Percentiles rank a stretch among this genome's conserved stretches.
phyloP scores from a whole-genome alignment of 2,329 filamentous ascomycete species.

The Sporothrix curviconia region DNA sequence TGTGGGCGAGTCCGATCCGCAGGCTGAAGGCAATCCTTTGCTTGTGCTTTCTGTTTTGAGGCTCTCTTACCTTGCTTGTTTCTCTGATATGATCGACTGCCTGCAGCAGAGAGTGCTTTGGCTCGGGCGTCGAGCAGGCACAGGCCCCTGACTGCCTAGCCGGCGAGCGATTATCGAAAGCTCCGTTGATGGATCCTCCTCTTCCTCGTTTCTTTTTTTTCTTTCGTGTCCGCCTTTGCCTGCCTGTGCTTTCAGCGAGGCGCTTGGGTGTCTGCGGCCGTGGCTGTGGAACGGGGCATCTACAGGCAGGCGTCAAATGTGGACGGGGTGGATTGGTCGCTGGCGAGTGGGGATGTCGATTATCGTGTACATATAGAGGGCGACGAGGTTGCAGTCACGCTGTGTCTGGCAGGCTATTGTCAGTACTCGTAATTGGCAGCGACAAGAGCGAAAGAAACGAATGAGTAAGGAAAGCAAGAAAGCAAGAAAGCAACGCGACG shows the following conservation, averaged over 20 bases:
- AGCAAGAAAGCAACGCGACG: neutral
- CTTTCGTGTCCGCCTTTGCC: neutral
- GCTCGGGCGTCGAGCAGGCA: neutral
- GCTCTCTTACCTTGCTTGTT: neutral
- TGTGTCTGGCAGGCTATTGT: neutral
- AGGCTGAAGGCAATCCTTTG: neutral
- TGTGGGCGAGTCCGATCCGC: too few relatives aligned
- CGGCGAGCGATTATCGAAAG: too few relatives aligned
- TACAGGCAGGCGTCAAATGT: neutral
- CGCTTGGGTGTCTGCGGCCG: neutral
- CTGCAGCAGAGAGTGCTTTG: neutral
- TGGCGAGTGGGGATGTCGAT: neutral
- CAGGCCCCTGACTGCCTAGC: constrained; percentile 2
- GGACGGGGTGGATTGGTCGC: neutral
- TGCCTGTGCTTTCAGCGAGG: neutral
- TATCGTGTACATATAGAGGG: too few relatives aligned
- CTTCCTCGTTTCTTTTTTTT: neutral
- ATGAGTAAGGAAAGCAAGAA: neutral
- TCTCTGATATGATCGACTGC: neutral
- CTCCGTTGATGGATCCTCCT: too few relatives aligned
- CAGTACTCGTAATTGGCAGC: neutral
- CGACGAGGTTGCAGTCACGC: neutral
- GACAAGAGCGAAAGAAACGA: neutral
- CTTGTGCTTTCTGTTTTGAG: neutral
- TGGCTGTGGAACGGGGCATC: neutral